Evolutionary conservation across 2,329 filamentous ascomycete species (phyloP).

Genomic region (Ophiostoma tasmaniense): DNA sequence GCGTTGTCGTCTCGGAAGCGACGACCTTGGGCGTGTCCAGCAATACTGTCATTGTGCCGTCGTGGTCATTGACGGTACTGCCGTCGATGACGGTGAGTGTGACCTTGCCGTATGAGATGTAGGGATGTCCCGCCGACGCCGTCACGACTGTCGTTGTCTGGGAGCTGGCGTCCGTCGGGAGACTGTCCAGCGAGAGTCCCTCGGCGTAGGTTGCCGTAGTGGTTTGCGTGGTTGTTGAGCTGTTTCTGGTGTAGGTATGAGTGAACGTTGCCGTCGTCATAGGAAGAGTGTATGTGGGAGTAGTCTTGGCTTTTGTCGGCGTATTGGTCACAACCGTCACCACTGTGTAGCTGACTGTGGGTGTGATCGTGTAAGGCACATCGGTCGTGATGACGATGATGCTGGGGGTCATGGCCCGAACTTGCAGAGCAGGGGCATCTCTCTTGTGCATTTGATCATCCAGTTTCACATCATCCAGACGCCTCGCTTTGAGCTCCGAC

Average conservation of each 20-base stretch:
- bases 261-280: not conserved
- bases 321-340: not conserved
- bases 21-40: not conserved
- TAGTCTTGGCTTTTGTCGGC: not conserved
- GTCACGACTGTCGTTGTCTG: not conserved
- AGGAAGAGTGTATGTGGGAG: not conserved
- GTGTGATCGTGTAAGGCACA: conserved; percentile 12
- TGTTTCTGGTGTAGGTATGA: not conserved
- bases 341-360: not conserved
- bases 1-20: not conserved
- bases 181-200: too few species aligned
- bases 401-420: not conserved
- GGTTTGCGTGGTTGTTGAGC: not conserved
- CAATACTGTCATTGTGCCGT: conserved; percentile 12
- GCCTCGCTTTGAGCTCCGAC: not conserved
- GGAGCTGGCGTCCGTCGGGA: not conserved
- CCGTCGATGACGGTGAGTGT: conserved; percentile 19
- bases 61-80: conserved; percentile 9
- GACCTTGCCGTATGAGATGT: conserved; percentile 20
- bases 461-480: not conserved
- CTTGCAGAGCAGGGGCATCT: not conserved
- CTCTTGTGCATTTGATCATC: not conserved
- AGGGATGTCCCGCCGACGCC: conserved; percentile 11
- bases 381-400: conserved; percentile 10
- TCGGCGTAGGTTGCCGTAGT: not conserved